Base-by-base conservation (phyloP, 257 asterid genomes). In the Rhazya stricta region DNA sequence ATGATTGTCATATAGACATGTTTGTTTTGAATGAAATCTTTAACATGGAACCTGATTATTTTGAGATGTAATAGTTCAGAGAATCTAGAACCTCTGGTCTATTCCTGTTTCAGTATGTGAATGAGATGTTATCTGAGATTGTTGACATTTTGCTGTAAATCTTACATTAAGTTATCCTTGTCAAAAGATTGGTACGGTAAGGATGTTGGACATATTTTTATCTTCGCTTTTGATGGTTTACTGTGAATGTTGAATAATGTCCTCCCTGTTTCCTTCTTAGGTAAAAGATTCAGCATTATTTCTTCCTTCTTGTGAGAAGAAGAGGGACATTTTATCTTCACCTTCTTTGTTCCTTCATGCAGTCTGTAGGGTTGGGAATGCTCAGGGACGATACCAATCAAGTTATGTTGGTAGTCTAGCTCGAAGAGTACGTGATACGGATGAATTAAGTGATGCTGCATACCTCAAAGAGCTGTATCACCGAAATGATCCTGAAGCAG, bases 401-500 rank as follows among this genome's bases (percentile, higher is more conserved):
- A 87, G 86, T 83, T 82, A 87, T 82, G 91, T 89, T 69, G 91
- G 97, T 54, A 91, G 96, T 74, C 83, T 87, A 67, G 82, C 96
- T 79, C 91, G 92, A 61, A 84, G 91, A 81, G 79, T 79, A 58
- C 98, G 96, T 65, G 90, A 89, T 0, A 53, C 82, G 56, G 95
- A 87, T 39, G 89, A 86, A 81, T 77, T 88, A 53, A 81, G 74
- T 75, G 98, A 90, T 83, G 85, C 86, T 65, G 90, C 96, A 39
- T 91, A 95, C 87, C 91, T 95, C 60, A 92, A 82, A 78, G 96
- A 95, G 84, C 88, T 91, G 51, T 74, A 80, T 79, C 77, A 79
- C 61, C 87, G 86, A 69, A 88, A 88, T 79, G 97, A 92, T 80
- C 91, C 94, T 6, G 99, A 92, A 79, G 85, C 86, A 58, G 96